Evolutionary conservation across 2,329 filamentous ascomycete species (phyloP), one percentile per base, ranked within the genome.

Genomic region (Coniochaeta hoffmannii): DNA sequence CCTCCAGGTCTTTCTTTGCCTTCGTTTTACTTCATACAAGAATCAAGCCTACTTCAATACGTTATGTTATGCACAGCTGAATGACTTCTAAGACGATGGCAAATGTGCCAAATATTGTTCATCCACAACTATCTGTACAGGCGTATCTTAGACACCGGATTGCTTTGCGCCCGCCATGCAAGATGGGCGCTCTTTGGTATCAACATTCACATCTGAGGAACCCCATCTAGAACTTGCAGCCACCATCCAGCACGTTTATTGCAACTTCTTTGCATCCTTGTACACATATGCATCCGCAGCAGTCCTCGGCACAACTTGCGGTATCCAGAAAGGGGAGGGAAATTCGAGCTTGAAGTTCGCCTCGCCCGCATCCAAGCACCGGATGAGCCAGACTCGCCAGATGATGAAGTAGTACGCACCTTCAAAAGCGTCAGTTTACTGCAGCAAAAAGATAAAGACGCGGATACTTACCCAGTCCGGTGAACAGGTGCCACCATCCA

Each of bases 351-450:
- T 76, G 65, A 85, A 94, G 65, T 91, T 82, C 41, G 88, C 81
- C 64, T 90, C 87, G 49, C 78, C 78, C 3, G 84, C 82, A 59
- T 91, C 89, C 52, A 94, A 73, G 63, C 88, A 90, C 59, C 87
- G 85, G 38, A 89, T 82, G 17, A 94, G 77, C 86, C 89, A 93
- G 26, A 92, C 84, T 3, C 89, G 87, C 89, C 90, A 95, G 14
- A 84, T 76, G 62, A 95, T 90, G 67, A 93, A 90, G 66, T 87
- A 88, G 69, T 95, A 95, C 15, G 89, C 64, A 55, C 65, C 64
- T 66, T 44, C 11, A 12, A 11, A 8, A 46, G 4, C 6, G 41
- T 46, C 24, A 28, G 41, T 12, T 28, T 12, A 12, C 30, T 32
- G 7, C 7, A 8, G 7, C 30, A 7, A 32, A 32, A 32, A 8